These are phyloP conservation scores for Sanchytrium tribonematis DNA, from an alignment of 371 early-diverging fungal species.

Conservation along the genomic window DNA sequence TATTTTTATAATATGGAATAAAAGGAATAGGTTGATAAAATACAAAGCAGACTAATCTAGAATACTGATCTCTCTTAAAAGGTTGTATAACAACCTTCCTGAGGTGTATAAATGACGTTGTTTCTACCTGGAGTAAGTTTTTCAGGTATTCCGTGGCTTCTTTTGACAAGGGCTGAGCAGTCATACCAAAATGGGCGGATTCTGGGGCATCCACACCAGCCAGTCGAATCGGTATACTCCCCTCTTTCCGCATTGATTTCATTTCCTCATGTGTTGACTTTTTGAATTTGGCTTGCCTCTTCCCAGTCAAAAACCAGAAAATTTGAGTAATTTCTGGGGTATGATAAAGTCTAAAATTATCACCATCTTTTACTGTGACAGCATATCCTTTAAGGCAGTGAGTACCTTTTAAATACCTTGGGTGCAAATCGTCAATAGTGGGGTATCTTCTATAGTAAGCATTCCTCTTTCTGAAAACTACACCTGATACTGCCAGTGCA, in stretches of 20 bases:
- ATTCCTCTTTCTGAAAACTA: background rate
- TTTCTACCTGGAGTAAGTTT: constrained; percentile 4
- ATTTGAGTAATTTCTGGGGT: constrained; percentile 3
- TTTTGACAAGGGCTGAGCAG: constrained; percentile 29
- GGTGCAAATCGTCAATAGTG: background rate
- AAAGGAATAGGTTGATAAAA: constrained; percentile 20
- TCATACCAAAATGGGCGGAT: constrained; percentile 36
- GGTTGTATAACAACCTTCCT: constrained; percentile 22
- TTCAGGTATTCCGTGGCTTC: constrained; percentile 31
- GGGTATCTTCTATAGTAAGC: background rate
- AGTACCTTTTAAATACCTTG: background rate
- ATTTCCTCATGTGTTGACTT: background rate
- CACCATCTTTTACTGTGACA: constrained; percentile 8
- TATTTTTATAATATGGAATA: constrained; percentile 16
- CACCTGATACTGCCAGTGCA: background rate
- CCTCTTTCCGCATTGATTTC: constrained; percentile 9
- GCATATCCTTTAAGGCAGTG: background rate
- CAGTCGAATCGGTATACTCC: constrained; percentile 31
- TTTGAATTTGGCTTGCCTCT: background rate
- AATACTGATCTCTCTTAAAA: constrained; percentile 31
- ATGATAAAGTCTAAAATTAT: constrained; percentile 7
- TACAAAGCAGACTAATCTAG: constrained; percentile 35
- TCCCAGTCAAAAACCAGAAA: background rate
- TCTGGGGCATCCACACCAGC: constrained; percentile 57
- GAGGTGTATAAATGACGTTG: constrained; percentile 9